Evolutionary conservation across 139 green algal species (phyloP).

Genomic region (Coelastrella sp.): DNA sequence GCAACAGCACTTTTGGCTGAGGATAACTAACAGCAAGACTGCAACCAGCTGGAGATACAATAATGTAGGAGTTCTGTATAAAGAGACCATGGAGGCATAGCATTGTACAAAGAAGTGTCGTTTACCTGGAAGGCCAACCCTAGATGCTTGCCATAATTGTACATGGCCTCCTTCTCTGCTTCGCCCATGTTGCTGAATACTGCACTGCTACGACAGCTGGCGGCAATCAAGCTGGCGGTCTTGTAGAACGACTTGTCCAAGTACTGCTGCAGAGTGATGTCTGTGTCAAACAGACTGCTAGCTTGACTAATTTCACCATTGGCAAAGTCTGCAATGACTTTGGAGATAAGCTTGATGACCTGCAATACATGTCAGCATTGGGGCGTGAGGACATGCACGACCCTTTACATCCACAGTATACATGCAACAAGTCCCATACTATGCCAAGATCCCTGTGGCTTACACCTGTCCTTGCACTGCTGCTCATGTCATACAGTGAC

Average conservation of each 20-base stretch:
- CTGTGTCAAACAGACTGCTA: conserved; percentile 89
- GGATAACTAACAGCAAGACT: no score
- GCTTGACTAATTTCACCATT: conserved; percentile 98
- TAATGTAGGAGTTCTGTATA: not conserved
- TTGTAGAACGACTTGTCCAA: conserved; percentile 98
- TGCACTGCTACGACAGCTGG: conserved; percentile 87
- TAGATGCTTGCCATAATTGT: conserved; percentile 95
- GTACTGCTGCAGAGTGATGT: conserved; percentile 92
- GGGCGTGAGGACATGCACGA: no score
- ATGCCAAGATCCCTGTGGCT: no score
- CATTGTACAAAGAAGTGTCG: not conserved
- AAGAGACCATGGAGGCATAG: not conserved
- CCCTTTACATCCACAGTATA: no score
- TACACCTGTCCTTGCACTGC: no score
- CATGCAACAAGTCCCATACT: no score
- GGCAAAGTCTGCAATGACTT: conserved; percentile 99
- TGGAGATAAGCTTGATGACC: conserved; percentile 98
- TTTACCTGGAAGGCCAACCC: conserved; percentile 95
- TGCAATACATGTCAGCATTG: conserved; percentile 61
- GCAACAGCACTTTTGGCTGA: no score
- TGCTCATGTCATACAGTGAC: no score
- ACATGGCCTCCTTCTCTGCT: conserved; percentile 92
- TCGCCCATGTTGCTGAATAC: conserved; percentile 87
- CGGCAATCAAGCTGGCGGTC: conserved; percentile 98
- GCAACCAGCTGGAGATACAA: not conserved